phyloP scores from a whole-genome alignment of 2,329 filamentous ascomycete genomes.

The Xenoacremonium recifei region DNA sequence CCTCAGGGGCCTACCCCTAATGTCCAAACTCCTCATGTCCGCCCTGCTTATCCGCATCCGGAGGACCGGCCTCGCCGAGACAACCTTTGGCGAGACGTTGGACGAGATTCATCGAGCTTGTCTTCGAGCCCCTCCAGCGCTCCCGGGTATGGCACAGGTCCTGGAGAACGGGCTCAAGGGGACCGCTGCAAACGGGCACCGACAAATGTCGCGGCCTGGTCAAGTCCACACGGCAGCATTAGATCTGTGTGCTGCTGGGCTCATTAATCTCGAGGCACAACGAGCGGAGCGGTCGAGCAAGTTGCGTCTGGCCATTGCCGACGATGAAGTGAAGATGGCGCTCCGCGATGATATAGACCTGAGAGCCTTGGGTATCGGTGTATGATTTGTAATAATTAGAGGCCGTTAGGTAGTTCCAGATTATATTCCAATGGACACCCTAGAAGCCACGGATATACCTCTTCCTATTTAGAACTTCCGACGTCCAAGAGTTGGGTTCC shows the following conservation, averaged over 20 bases:
- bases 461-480: conserved; percentile 63
- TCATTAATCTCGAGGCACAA: conserved; percentile 79
- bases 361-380: conserved; percentile 68
- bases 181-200: conserved; percentile 25
- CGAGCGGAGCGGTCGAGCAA: conserved; percentile 85
- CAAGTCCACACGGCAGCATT: conserved; percentile 69
- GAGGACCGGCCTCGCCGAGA: conserved; percentile 82
- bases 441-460: neutral
- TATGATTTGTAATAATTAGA: conserved; percentile 30
- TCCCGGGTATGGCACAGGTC: conserved; percentile 37
- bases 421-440: neutral
- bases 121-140: conserved; percentile 32
- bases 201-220: conserved; percentile 31
- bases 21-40: conserved; percentile 81
- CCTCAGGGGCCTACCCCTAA: conserved; percentile 76
- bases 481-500: conserved; percentile 78
- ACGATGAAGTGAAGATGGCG: conserved; percentile 87
- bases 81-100: conserved; percentile 82
- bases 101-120: conserved; percentile 62
- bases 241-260: conserved; percentile 81
- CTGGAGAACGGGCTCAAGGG: conserved; percentile 29
- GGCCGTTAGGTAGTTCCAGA: conserved; percentile 6
- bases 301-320: conserved; percentile 79
- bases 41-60: conserved; percentile 77
- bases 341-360: conserved; percentile 87